Evolutionary conservation across 768 basidiomycete species (phyloP).

Genomic region (Tulasnella sp.): DNA sequence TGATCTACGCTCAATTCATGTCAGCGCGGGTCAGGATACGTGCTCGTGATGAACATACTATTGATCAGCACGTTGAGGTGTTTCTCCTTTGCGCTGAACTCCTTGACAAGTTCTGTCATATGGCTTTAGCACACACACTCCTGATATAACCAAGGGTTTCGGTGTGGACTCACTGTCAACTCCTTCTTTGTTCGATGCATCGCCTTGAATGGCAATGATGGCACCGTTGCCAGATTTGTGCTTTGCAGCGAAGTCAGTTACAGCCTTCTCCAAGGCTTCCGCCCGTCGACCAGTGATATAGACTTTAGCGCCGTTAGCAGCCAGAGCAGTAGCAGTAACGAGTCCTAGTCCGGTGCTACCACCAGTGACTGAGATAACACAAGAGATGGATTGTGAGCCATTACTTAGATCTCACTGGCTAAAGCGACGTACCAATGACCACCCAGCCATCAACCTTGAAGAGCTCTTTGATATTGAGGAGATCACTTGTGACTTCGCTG

Average conservation of each 20-base stretch:
- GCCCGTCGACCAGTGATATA: slow-evolving; percentile 22
- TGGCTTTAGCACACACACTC: neutral
- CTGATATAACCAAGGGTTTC: neutral
- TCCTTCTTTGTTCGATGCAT: neutral
- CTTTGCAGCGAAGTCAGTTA: neutral
- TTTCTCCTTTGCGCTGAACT: neutral
- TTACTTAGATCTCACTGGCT: too few relatives aligned
- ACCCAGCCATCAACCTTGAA: too few relatives aligned
- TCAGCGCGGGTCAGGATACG: too few relatives aligned
- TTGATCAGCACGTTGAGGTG: slow-evolving; percentile 7
- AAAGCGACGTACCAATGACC: too few relatives aligned
- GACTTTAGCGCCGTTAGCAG: slow-evolving; percentile 24
- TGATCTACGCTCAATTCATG: neutral
- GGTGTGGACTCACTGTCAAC: neutral
- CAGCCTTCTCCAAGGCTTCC: neutral
- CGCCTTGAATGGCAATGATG: neutral
- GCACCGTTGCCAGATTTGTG: neutral
- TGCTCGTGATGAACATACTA: neutral
- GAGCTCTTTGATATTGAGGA: too few relatives aligned
- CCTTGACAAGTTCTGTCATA: neutral
- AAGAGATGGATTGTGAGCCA: too few relatives aligned
- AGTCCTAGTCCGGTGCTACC: slow-evolving; percentile 22
- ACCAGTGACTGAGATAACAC: slow-evolving; percentile 15
- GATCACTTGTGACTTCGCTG: too few relatives aligned
- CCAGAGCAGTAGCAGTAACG: slow-evolving; percentile 23